Evolutionary conservation across 2,329 filamentous ascomycete species (phyloP).

Genomic region (Trichoderma cornu-damae): DNA sequence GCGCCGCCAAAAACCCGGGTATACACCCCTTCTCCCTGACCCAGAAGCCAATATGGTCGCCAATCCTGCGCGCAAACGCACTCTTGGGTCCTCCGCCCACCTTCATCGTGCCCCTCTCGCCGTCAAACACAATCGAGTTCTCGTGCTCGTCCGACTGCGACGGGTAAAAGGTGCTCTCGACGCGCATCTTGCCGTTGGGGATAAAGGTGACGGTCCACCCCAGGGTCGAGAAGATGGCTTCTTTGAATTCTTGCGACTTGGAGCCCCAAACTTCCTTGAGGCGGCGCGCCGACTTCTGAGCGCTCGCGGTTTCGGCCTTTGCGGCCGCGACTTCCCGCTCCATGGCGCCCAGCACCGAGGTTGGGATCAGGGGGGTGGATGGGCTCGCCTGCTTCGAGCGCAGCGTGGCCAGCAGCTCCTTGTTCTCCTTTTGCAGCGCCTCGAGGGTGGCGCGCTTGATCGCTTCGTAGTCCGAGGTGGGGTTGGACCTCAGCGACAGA

Average conservation of each 20-base stretch:
- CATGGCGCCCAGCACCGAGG: slow-evolving; percentile 68
- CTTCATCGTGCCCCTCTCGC: slow-evolving; percentile 96
- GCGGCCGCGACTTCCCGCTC: slow-evolving; percentile 71
- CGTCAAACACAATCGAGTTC: slow-evolving; percentile 78
- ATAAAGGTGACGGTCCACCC: slow-evolving; percentile 96
- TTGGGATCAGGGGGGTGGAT: slow-evolving; percentile 63
- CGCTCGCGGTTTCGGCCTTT: slow-evolving; percentile 61
- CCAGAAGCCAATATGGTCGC: slow-evolving; percentile 89
- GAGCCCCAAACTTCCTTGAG: slow-evolving; percentile 89
- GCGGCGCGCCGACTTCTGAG: slow-evolving; percentile 76
- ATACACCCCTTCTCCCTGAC: slow-evolving; percentile 91
- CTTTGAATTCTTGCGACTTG: slow-evolving; percentile 91
- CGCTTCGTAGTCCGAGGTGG: slow-evolving; percentile 77
- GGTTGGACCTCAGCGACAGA: slow-evolving; percentile 84
- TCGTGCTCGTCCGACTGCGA: slow-evolving; percentile 63
- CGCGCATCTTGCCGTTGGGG: slow-evolving; percentile 92
- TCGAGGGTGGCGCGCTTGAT: slow-evolving; percentile 76
- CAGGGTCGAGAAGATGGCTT: slow-evolving; percentile 84
- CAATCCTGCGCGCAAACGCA: slow-evolving; percentile 78
- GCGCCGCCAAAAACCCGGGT: slow-evolving; percentile 82
- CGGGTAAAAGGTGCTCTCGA: slow-evolving; percentile 80
- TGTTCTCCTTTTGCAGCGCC: slow-evolving; percentile 77
- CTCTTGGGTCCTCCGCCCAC: slow-evolving; percentile 85
- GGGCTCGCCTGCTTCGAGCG: slow-evolving; percentile 38
- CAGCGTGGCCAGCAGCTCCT: slow-evolving; percentile 71